A percentile compares a stretch with the other conserved stretches of the same genome.
Conservation (phyloP, 1,284 basidiomycete genomes). For the Cystobasidiaceae sp. region DNA sequence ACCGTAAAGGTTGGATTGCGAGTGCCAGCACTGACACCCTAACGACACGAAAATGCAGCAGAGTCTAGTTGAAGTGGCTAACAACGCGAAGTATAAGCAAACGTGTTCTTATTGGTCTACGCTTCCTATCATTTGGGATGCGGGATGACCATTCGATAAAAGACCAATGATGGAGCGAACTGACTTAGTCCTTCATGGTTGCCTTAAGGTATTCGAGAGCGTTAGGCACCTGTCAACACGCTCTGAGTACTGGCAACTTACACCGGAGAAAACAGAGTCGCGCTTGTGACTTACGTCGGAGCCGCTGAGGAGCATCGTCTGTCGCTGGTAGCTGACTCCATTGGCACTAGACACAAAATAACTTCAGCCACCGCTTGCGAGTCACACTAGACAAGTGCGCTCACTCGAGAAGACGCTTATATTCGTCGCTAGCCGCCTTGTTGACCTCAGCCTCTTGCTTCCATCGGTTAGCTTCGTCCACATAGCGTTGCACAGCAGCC, state of each 20-base stretch:
- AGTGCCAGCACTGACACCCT: no score
- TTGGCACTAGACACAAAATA: not conserved
- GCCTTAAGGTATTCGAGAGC: slow-evolving; percentile 14
- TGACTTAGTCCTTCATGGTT: slow-evolving; percentile 3
- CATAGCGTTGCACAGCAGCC: slow-evolving; percentile 19
- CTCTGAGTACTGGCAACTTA: not conserved
- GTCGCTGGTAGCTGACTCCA: slow-evolving; percentile 18
- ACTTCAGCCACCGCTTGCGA: not conserved
- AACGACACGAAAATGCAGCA: no score
- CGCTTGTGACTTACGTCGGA: slow-evolving; percentile 22
- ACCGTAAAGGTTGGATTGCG: no score
- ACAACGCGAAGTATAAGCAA: no score
- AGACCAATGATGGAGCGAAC: not conserved
- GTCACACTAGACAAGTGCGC: not conserved
- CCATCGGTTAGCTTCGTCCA: slow-evolving; percentile 21
- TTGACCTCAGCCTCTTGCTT: slow-evolving; percentile 24
- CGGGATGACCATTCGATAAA: not conserved
- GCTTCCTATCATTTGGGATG: no score
- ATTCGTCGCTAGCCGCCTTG: slow-evolving; percentile 25
- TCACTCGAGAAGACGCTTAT: slow-evolving; percentile 28
- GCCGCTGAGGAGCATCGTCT: slow-evolving; percentile 29
- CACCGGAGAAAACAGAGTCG: slow-evolving; percentile 3
- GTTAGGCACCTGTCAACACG: not conserved
- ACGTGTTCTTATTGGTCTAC: no score
- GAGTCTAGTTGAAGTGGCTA: no score